Conservation (phyloP, 2,329 filamentous ascomycete genomes). For the Colletotrichum brevisporum region DNA sequence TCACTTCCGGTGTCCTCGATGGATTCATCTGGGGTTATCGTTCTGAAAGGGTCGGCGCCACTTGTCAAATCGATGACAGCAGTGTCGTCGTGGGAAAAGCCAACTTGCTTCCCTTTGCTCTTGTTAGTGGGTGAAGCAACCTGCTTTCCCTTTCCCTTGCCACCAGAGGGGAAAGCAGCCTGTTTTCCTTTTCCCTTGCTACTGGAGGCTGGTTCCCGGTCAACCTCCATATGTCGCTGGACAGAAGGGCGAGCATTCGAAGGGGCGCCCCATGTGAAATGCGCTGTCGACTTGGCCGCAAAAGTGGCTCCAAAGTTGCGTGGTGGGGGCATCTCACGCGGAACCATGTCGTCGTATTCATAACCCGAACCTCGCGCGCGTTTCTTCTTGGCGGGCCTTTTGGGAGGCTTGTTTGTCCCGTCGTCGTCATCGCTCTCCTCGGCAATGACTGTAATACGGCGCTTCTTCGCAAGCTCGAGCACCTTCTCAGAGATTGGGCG, state of each 20-base stretch:
- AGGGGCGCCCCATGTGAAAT: constrained; percentile 28
- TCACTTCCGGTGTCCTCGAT: neutral
- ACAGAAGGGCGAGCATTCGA: neutral
- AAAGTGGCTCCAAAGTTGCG: constrained; percentile 24
- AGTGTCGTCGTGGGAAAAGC: neutral
- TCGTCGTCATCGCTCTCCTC: constrained; percentile 30
- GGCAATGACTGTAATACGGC: neutral
- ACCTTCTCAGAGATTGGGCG: neutral
- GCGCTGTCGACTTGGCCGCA: constrained; percentile 32
- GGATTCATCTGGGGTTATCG: neutral
- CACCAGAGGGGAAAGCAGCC: too few species aligned
- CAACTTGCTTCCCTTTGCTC: neutral
- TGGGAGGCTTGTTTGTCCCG: constrained; percentile 5
- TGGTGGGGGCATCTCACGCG: constrained; percentile 21
- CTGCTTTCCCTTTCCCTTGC: neutral
- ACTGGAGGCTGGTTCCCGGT: too few species aligned
- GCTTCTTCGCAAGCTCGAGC: constrained; percentile 15
- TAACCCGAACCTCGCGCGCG: neutral
- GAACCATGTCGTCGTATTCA: constrained; percentile 5
- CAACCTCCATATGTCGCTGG: neutral
- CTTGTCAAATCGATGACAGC: neutral
- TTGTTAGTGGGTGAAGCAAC: neutral
- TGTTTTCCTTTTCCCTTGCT: neutral
- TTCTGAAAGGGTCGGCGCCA: neutral
- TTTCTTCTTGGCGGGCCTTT: constrained; percentile 12